Evolutionary conservation across 2,329 filamentous ascomycete genomes (phyloP).

Genomic region (Neoascochyta sp.): DNA sequence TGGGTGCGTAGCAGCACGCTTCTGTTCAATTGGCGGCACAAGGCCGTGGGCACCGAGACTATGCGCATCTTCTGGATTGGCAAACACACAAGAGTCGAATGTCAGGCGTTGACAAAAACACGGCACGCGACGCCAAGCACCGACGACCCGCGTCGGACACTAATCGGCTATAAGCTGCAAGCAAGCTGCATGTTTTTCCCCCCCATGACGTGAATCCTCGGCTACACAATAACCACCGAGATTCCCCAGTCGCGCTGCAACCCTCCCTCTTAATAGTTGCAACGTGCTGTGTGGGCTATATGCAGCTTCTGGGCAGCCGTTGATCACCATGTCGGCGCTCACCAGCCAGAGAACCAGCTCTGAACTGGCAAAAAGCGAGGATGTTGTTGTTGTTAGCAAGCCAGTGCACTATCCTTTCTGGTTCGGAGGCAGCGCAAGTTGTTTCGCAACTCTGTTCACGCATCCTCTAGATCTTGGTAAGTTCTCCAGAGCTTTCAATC

Average conservation of each 20-base stretch:
- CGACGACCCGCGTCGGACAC: conserved; percentile 8
- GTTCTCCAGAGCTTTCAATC: conserved; percentile 26
- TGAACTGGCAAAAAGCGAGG: conserved; percentile 41
- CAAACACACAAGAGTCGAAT: too few relatives aligned
- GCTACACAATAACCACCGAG: conserved; percentile 25
- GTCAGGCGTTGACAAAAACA: too few relatives aligned
- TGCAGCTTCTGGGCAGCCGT: conserved; percentile 21
- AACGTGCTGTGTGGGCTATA: conserved; percentile 17
- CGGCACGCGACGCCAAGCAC: conserved; percentile 24
- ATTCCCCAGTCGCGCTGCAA: conserved; percentile 2
- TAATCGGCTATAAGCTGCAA: conserved; percentile 12
- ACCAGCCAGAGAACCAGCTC: conserved; percentile 31
- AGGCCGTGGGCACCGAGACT: conserved; percentile 14
- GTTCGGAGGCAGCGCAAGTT: conserved; percentile 95
- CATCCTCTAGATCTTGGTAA: conserved; percentile 89
- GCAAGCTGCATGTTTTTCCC: conserved; percentile 16
- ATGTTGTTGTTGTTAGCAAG: conserved; percentile 41
- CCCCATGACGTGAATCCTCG: conserved; percentile 26
- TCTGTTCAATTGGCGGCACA: conserved; percentile 19
- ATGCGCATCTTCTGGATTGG: conserved; percentile 23
- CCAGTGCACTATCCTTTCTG: conserved; percentile 57
- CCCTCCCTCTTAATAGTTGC: conserved; percentile 8
- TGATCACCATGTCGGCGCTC: conserved; percentile 39
- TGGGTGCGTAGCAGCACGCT: conserved; percentile 5
- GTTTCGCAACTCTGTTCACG: conserved; percentile 84